Base-by-base conservation (phyloP, 2,329 filamentous ascomycete species). In the Delphinella strobiligena region DNA sequence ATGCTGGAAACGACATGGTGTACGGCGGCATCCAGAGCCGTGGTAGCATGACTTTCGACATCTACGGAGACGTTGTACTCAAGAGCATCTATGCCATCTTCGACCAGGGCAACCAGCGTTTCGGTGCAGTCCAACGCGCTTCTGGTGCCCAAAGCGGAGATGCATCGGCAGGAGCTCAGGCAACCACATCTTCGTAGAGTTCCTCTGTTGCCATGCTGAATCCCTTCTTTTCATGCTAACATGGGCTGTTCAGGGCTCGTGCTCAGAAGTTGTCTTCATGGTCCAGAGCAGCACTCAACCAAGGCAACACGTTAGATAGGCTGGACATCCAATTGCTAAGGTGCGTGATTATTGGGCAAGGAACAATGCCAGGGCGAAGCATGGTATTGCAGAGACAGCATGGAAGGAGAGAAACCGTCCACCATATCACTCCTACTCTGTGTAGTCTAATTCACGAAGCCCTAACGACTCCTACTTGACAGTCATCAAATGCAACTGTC, bases 1-100 rank as follows among this genome's bases (percentile, higher is more conserved):
- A 69, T 38, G 67, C 68, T 1, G 70, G 69, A 9, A 62, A 68
- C 36, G 70, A 68, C 2, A 69, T 68, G 54, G 67, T 70, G 50
- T 82, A 77, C 51, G 79, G 78, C 4, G 76, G 74, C 2, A 73
- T 82, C 22, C 78, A 83, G 61, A 76, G 71, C 36, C 68, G 75
- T 31, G 77, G 77, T 3, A 58, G 61, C 38, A 61, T 72, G 54
- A 52, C 60, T 2, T 77, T 80, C 49, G 76, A 80, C 52, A 79
- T 82, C 33, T 61, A 78, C 12, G 78, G 78, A 4, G 75, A 74
- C 47, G 70, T 69, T 2, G 78, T 78, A 51, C 56, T 82, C 56
- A 80, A 79, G 63, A 72, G 67, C 17, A 62, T 80, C 40, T 82
- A 82, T 52, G 75, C 72, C 40, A 67, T 81, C 42, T 81, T 79